Base-by-base conservation (phyloP, 257 asterid genomes). In the Marsdenia floribunda region DNA sequence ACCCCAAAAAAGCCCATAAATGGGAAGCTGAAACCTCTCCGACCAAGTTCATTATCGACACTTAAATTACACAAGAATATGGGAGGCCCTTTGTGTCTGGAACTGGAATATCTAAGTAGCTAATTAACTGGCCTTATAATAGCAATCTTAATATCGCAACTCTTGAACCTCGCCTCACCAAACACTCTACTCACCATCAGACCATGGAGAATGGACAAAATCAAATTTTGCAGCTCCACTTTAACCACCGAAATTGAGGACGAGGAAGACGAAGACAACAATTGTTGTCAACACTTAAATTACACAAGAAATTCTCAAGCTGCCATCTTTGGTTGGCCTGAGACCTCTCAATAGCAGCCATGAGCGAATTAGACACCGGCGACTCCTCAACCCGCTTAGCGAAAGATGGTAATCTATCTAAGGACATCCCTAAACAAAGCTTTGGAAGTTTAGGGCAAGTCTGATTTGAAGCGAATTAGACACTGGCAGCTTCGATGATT, bases 261-360 rank as follows among this genome's bases (percentile, higher is more conserved):
- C 13, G 90, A 83, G 2, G 89, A 75, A 1, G 84, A 67, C 0
- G 86, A 86, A 9, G 83, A 77, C 47, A 74, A 73, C 77, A 80
- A 77, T 71, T 79, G 87, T 58, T 84, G 82, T 14, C 84, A 85
- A 58, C 73, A 82, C n/a, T n/a, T n/a, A n/a, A n/a, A n/a, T n/a
- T n/a, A n/a, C n/a, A n/a, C n/a, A n/a, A n/a, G 73, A 88, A 86
- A 63, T 88, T 92, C 76, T 92, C 96, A 11, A 96, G 98, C 80
- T 91, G 97, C 61, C 97, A 73, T 55, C 98, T 81, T 71, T 91
- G 98, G 68, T 85, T 88, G 0, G 97, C 97, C 74, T 93, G 97
- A 55, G 97, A 93, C 74, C 98, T 77, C 29, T 93, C 91, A 5
- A 91, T 78, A 19, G 98, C 98, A 19, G 97, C 97, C 97, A 93